Evolutionary conservation across 495 filamentous ascomycete species (phyloP).

Genomic region (Hapsidospora chrysogenum): DNA sequence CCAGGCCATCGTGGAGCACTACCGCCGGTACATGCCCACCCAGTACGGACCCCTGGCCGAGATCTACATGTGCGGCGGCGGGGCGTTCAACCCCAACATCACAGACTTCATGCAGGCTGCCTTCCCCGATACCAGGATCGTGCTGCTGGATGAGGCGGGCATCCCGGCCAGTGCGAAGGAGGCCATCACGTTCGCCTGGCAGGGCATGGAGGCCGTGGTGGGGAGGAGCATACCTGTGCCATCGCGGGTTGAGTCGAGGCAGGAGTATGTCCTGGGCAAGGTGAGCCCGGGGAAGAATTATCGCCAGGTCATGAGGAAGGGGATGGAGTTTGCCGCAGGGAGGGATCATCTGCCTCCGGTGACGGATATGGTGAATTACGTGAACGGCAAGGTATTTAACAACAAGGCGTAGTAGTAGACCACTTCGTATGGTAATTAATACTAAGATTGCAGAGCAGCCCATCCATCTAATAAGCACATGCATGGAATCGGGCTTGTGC

Average conservation of each 20-base stretch:
- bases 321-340: constrained; percentile 29
- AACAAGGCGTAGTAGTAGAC: no score
- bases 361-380: constrained; percentile 28
- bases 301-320: constrained; percentile 29
- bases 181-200: constrained; percentile 40
- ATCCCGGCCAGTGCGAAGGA: constrained; percentile 38
- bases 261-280: constrained; percentile 33
- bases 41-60: constrained; percentile 30
- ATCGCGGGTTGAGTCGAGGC: constrained; percentile 29
- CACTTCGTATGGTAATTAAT: no score
- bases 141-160: constrained; percentile 37
- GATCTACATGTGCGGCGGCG: constrained; percentile 44
- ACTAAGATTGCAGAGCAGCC: no score
- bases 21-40: constrained; percentile 30
- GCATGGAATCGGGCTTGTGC: no score
- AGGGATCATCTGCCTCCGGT: constrained; percentile 27
- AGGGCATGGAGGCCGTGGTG: constrained; percentile 35
- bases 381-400: constrained; percentile 25
- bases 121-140: constrained; percentile 29
- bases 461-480: no score
- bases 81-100: constrained; percentile 40
- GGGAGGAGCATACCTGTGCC: constrained; percentile 35
- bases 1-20: constrained; percentile 38
- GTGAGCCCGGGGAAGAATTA: constrained; percentile 37
- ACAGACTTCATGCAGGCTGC: constrained; percentile 28